A percentile compares a stretch with the other conserved stretches of the same genome.
phyloP scores from a whole-genome alignment of 257 asterid genomes.

The Fraxinus excelsior region DNA sequence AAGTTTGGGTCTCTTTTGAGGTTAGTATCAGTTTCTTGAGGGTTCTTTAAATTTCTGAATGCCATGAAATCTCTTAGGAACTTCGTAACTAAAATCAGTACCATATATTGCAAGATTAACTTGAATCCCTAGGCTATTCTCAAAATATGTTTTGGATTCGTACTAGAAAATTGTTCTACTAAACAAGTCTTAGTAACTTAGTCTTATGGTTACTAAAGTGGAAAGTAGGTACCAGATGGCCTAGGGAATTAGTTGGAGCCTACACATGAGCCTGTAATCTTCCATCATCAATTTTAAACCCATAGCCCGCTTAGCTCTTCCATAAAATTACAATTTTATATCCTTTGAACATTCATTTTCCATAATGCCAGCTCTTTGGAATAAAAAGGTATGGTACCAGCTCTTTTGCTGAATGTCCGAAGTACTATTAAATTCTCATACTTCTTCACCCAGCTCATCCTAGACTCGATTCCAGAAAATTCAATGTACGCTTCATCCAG shows the following conservation, averaged over 20 bases:
- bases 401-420: slow-evolving; percentile 97
- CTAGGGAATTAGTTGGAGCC: not conserved
- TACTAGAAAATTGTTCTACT: not conserved
- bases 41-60: not conserved
- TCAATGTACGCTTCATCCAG: slow-evolving; percentile 97
- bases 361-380: slow-evolving; percentile 22
- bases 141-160: not conserved
- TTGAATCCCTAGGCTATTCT: not conserved
- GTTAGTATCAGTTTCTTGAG: not conserved
- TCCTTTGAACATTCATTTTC: not conserved
- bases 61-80: not conserved
- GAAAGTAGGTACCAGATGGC: not conserved
- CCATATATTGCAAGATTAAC: not conserved
- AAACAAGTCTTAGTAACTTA: not conserved
- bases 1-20: not conserved
- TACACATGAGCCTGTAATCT: not conserved
- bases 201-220: not conserved
- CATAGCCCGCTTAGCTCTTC: not conserved
- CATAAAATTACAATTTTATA: slow-evolving; percentile 38
- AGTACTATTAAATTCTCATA: slow-evolving; percentile 91
- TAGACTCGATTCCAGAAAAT: slow-evolving; percentile 81
- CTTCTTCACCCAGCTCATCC: slow-evolving; percentile 98
- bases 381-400: slow-evolving; percentile 50
- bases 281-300: not conserved
- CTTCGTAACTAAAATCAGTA: not conserved